These are phyloP conservation scores for Camelina neglecta DNA, from an alignment of 345 rosid species.

Conservation along the genomic window DNA sequence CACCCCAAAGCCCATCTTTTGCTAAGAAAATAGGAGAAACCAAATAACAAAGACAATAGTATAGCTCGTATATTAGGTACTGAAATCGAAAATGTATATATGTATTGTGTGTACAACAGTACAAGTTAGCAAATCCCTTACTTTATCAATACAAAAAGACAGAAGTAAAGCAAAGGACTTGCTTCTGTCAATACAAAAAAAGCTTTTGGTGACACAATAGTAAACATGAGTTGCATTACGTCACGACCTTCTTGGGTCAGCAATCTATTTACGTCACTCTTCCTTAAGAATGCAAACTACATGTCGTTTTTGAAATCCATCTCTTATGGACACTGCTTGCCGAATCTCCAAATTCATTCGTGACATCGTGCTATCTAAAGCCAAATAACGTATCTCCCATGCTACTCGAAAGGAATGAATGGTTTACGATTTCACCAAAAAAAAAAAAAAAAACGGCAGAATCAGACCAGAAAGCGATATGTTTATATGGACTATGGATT, in stretches of 20 bases:
- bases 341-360: constrained; percentile 3
- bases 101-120: no score
- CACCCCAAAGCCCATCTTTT: no score
- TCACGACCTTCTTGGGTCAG: constrained; percentile 13
- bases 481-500: constrained; percentile 8
- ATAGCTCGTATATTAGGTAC: no score
- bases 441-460: constrained; percentile 8
- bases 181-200: no score
- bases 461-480: constrained; percentile 15
- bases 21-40: no score
- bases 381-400: constrained; percentile 14
- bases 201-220: no score
- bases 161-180: no score
- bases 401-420: constrained; percentile 10
- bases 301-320: constrained; percentile 12
- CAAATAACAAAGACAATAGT: no score
- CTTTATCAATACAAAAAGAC: no score
- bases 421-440: constrained; percentile 19
- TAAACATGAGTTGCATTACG: not conserved
- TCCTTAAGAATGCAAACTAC: not conserved
- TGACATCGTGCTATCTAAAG: constrained; percentile 24
- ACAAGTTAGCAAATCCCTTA: no score
- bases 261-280: not conserved
- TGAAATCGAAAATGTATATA: no score
- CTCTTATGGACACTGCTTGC: not conserved